These are phyloP conservation scores for Schizosaccharomyces pombe DNA, from an alignment of 805 yeast genomes.

Conservation along the genomic window ASM294v3 CU329670.1:4367501-4368000, in stretches of 20 bases:
- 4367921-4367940: neutral
- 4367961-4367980: neutral
- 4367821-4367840: neutral
- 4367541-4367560: too few species aligned
- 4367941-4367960: neutral
- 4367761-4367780: neutral
- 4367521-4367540: too few species aligned
- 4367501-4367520: too few species aligned
- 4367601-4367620: too few species aligned
- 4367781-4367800: neutral
- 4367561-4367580: too few species aligned
- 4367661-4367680: too few species aligned
- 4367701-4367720: neutral
- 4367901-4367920: neutral
- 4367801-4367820: neutral
- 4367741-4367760: neutral
- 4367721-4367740: neutral
- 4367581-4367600: too few species aligned
- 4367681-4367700: too few species aligned
- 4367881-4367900: neutral
- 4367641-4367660: too few species aligned
- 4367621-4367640: too few species aligned
- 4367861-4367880: neutral
- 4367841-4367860: neutral
- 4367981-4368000: neutral